A percentile compares a stretch with the other conserved stretches of the same genome.
Evolutionary conservation across 768 basidiomycete genomes (phyloP).

Genomic region (Pholiota molesta): DNA sequence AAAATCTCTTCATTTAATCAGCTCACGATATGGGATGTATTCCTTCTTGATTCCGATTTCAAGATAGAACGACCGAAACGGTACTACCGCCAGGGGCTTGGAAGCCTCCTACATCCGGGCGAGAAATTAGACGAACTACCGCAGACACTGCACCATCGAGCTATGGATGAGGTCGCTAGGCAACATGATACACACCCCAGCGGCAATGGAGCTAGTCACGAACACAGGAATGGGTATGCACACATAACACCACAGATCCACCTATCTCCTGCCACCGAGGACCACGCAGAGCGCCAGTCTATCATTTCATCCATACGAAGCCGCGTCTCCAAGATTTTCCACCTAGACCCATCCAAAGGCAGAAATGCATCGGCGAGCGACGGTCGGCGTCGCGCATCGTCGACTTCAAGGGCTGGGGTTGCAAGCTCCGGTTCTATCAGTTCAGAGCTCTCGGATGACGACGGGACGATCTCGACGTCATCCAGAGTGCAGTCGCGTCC

Average conservation of each 20-base stretch:
- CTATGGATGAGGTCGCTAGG: slow-evolving; percentile 5
- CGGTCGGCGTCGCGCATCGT: neutral
- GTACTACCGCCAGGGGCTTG: slow-evolving; percentile 83
- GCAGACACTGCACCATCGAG: slow-evolving; percentile 5
- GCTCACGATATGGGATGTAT: slow-evolving; percentile 92
- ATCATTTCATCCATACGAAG: slow-evolving; percentile 8
- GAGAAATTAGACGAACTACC: slow-evolving; percentile 24
- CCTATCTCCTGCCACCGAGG: neutral
- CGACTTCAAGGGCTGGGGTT: neutral
- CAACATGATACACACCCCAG: slow-evolving; percentile 4
- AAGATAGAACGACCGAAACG: slow-evolving; percentile 88
- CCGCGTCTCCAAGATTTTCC: slow-evolving; percentile 21
- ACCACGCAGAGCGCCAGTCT: neutral
- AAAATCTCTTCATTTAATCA: slow-evolving; percentile 30
- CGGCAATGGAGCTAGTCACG: neutral
- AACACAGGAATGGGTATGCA: neutral
- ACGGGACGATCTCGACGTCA: slow-evolving; percentile 21
- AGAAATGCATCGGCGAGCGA: neutral
- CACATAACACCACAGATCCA: neutral
- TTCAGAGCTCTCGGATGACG: slow-evolving; percentile 15
- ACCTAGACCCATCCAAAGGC: slow-evolving; percentile 1
- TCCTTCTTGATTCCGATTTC: slow-evolving; percentile 89
- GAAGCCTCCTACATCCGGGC: slow-evolving; percentile 54
- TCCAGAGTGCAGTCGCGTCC: slow-evolving; percentile 42
- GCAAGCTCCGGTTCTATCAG: neutral